These are phyloP conservation scores for Colletotrichum lentis DNA, from an alignment of 2,329 filamentous ascomycete genomes.

Conservation along the genomic window DNA sequence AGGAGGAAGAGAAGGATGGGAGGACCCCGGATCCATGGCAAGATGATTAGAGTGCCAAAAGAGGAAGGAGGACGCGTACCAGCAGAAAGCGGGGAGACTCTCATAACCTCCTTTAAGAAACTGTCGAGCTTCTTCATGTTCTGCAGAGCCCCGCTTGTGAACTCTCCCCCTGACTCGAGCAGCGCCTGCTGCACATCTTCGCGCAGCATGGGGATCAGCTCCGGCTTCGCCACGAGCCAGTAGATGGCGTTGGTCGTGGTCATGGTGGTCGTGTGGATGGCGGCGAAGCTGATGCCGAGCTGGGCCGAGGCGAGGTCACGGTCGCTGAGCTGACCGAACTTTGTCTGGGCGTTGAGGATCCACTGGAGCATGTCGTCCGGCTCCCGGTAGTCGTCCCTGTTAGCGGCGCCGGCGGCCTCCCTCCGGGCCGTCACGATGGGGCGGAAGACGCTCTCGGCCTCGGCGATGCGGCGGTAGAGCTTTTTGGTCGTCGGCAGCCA, in stretches of 20 bases:
- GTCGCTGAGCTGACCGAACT: slow-evolving; percentile 46
- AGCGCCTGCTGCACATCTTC: slow-evolving; percentile 58
- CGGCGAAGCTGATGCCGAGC: slow-evolving; percentile 56
- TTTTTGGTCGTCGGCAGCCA: slow-evolving; percentile 48
- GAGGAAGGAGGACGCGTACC: neutral
- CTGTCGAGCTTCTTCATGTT: slow-evolving; percentile 53
- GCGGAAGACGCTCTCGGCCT: slow-evolving; percentile 48
- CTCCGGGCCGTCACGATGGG: slow-evolving; percentile 48
- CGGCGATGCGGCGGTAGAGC: slow-evolving; percentile 46
- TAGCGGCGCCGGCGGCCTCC: slow-evolving; percentile 25
- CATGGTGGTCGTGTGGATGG: slow-evolving; percentile 61
- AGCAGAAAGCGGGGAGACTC: slow-evolving; percentile 43
- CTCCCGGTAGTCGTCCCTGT: slow-evolving; percentile 39
- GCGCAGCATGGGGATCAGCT: slow-evolving; percentile 59
- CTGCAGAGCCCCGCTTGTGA: slow-evolving; percentile 47
- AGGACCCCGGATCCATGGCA: neutral
- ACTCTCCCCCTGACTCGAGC: slow-evolving; percentile 45
- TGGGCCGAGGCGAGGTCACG: slow-evolving; percentile 52
- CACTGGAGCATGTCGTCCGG: slow-evolving; percentile 61
- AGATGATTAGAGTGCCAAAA: neutral
- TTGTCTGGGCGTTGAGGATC: slow-evolving; percentile 51
- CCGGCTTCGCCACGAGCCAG: slow-evolving; percentile 59
- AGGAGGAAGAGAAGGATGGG: too few species aligned
- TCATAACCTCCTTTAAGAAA: slow-evolving; percentile 51
- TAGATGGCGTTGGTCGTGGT: slow-evolving; percentile 56